Evolutionary conservation across 1,284 basidiomycete genomes (phyloP).

Genomic region (Xerocomus amazonicus): DNA sequence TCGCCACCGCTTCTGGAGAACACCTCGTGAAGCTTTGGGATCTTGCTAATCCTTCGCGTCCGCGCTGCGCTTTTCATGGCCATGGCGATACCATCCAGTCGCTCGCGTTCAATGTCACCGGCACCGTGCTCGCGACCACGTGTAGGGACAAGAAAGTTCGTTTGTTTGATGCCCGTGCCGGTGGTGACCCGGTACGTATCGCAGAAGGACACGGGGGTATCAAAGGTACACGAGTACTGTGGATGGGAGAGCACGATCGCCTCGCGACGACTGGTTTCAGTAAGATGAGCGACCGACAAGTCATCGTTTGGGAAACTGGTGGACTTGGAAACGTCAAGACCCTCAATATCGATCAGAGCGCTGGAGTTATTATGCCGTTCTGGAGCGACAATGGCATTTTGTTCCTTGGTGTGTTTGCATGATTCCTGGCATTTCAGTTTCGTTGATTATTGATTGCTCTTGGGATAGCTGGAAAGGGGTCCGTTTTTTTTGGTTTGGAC

Average conservation of each 20-base stretch:
- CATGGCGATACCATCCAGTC: slow-evolving; percentile 90
- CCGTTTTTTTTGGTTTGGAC: slow-evolving; percentile 19
- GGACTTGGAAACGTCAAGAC: slow-evolving; percentile 74
- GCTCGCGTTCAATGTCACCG: slow-evolving; percentile 80
- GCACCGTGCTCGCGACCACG: slow-evolving; percentile 74
- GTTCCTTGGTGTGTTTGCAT: slow-evolving; percentile 68
- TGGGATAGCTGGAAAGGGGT: slow-evolving; percentile 71
- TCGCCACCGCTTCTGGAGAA: slow-evolving; percentile 88
- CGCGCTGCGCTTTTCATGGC: slow-evolving; percentile 63
- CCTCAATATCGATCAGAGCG: slow-evolving; percentile 78
- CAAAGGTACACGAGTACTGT: slow-evolving; percentile 87
- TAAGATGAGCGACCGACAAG: slow-evolving; percentile 91
- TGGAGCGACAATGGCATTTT: slow-evolving; percentile 93
- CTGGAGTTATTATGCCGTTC: slow-evolving; percentile 96
- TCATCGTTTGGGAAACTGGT: slow-evolving; percentile 83
- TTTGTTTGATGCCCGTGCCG: slow-evolving; percentile 84
- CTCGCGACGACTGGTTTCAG: slow-evolving; percentile 95
- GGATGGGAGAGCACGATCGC: slow-evolving; percentile 88
- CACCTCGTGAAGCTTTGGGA: slow-evolving; percentile 92
- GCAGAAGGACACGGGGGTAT: slow-evolving; percentile 90
- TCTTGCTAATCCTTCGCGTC: slow-evolving; percentile 64
- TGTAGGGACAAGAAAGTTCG: slow-evolving; percentile 92
- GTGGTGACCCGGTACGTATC: slow-evolving; percentile 75
- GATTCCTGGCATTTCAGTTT: not conserved
- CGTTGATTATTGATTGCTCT: slow-evolving; percentile 3